Conservation (phyloP, 495 filamentous ascomycete genomes). For the Penicillium goetzii region DNA sequence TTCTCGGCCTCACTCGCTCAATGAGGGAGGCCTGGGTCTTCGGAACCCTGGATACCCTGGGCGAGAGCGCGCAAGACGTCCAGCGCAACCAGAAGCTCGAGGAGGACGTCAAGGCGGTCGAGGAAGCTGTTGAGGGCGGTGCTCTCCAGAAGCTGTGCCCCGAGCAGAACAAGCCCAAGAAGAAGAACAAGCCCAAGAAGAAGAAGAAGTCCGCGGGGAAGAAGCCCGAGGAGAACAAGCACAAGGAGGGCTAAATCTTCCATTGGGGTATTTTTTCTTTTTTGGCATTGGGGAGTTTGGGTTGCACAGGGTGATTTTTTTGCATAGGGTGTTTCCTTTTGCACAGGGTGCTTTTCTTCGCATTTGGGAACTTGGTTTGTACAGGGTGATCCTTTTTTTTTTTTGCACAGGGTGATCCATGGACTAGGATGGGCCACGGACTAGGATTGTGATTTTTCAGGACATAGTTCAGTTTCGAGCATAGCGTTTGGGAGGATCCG, state of each 20-base stretch:
- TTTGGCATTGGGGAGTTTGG: too few relatives aligned
- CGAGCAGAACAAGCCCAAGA: slow-evolving; percentile 6
- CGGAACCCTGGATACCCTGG: slow-evolving; percentile 67
- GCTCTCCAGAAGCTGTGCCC: slow-evolving; percentile 35
- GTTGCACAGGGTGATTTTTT: too few relatives aligned
- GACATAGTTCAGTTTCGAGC: neutral
- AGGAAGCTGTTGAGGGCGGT: slow-evolving; percentile 52
- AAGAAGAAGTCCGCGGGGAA: too few relatives aligned
- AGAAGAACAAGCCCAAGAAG: neutral
- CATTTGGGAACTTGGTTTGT: too few relatives aligned
- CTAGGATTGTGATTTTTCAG: neutral
- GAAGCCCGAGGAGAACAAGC: neutral
- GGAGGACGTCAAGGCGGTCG: slow-evolving; percentile 50
- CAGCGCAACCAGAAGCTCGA: slow-evolving; percentile 53
- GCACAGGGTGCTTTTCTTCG: too few relatives aligned
- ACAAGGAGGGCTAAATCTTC: neutral
- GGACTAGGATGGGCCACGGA: too few relatives aligned
- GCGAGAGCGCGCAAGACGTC: slow-evolving; percentile 49
- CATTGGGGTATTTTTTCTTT: too few relatives aligned
- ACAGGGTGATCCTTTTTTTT: too few relatives aligned
- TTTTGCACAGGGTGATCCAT: too few relatives aligned
- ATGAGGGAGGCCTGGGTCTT: slow-evolving; percentile 80
- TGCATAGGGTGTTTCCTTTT: too few relatives aligned
- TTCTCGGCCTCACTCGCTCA: slow-evolving; percentile 61
- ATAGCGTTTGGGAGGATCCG: neutral